Conservation (phyloP, 148 eudicot genomes). For the Mesembryanthemum crystallinum region DNA sequence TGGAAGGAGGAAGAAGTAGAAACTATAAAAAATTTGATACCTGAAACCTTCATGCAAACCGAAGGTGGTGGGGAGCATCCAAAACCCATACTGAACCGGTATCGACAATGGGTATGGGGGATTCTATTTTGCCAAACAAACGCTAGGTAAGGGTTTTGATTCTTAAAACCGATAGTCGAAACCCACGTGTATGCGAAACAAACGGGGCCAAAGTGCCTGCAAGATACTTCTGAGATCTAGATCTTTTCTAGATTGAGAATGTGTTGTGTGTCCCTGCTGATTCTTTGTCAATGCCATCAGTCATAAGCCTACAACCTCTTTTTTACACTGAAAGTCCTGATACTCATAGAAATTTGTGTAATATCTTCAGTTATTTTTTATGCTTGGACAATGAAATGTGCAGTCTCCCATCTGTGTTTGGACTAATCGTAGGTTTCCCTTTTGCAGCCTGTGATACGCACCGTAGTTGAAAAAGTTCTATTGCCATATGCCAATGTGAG, state of each 20-base stretch:
- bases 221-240: background rate
- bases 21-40: too few relatives aligned
- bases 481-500: conserved; percentile 60
- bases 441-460: conserved; percentile 79
- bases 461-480: conserved; percentile 60
- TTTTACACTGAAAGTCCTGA: background rate
- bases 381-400: background rate
- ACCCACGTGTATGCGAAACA: too few relatives aligned
- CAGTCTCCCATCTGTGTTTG: background rate
- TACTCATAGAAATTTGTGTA: background rate
- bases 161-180: too few relatives aligned
- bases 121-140: too few relatives aligned
- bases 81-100: too few relatives aligned
- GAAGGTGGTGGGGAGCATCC: too few relatives aligned
- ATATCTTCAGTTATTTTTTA: too few relatives aligned
- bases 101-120: too few relatives aligned
- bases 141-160: too few relatives aligned
- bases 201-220: too few relatives aligned
- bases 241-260: background rate
- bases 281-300: background rate
- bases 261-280: background rate
- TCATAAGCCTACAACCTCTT: background rate
- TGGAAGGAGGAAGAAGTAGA: too few relatives aligned
- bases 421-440: background rate
- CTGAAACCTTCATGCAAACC: too few relatives aligned